Base-by-base conservation (phyloP, 495 filamentous ascomycete species). In the Chaetomidium leptoderma region DNA sequence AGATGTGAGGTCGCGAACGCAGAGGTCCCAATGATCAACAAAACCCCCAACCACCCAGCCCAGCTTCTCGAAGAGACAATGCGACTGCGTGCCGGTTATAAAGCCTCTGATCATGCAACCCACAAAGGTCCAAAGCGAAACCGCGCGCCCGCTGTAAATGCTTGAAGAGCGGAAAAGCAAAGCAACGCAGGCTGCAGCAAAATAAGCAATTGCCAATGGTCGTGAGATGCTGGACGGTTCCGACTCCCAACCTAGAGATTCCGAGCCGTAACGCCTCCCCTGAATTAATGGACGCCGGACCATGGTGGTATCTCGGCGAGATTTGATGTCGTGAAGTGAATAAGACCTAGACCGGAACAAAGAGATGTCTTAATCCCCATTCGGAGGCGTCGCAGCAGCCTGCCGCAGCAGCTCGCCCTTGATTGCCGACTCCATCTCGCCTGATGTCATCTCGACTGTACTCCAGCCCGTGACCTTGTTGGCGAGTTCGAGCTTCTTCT, bases 401-500 rank as follows among this genome's bases (percentile, higher is more conserved):
- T 58, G 37, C 26, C 40, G 33, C 59, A 66, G 48, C 51, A 69
- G 47, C 42, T 62, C 59, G 19, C 61, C 40, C 24, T 67, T 59
- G 0, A 71, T 63, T 1, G 53, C 46, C 9, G 65, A 58, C 47
- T 71, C 69, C 69, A 71, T 71, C 58, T 71, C 65, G 39, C 30
- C 26, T 1, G 65, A 47, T 0, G 60, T 63, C 65, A 70, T 72
- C 16, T 72, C 70, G 6, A 60, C 63, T 0, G 37, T 63, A 6
- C 63, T 59, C 53, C 69, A 68, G 39, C 71, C 66, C 21, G 72
- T 74, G 27, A 97, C 91, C 55, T 88, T 82, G 62, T 91, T 84
- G 66, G 97, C 95, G 14, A 98, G 82, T n/a, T 87, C 87, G 26
- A 98, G 74, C 73, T 98, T 98, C 46, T 88, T 92, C 73, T 92